Evolutionary conservation across 176 grass and related monocot genomes (phyloP), one percentile per base, ranked within the genome.

Genomic region (maize (Zea mays)): DNA sequence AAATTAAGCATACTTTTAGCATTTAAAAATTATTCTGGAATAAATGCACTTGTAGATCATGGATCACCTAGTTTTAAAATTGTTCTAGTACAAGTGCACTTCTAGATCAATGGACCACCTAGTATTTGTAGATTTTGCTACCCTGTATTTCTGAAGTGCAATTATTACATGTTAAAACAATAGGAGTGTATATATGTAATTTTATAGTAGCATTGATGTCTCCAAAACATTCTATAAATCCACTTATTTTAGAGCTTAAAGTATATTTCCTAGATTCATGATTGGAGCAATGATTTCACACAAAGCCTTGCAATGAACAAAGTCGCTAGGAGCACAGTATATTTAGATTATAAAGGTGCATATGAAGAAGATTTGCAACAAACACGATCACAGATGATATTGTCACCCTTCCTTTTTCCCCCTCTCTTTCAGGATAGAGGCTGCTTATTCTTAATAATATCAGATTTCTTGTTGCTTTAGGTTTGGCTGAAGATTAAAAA

Each of bases 271-370:
- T 56, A 41, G 7, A n/a, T 71, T 79, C 51, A 69, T 81, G 82
- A 81, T 85, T 81, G 72, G 41, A 15, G 8, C 77, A 77, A 89
- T 85, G 72, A 84, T 73, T 85, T 67, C 55, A 68, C 65, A 59
- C 44, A 84, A 79, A 50, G 59, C 59, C n/a, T 60, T 8, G 47
- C 21, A 84, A 19, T 77, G 82, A 68, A 68, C 49, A 76, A 63
- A 76, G 58, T 13, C 48, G 41, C 16, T 76, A 48, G 74, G 15
- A 11, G 44, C 38, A 44, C 14, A 19, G 33, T 79, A 68, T 68
- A 71, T 48, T 69, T 61, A 36, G 35, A 84, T 64, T 16, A 80
- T 62, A 58, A 40, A 61, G 10, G 10, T 69, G 12, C 58, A 48
- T 17, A 43, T 50, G 62, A 62, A 35, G 71, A 82, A 6, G 4